Conservation (phyloP, 1,284 basidiomycete species). For the Apiotrichum mycotoxinovorans region DNA sequence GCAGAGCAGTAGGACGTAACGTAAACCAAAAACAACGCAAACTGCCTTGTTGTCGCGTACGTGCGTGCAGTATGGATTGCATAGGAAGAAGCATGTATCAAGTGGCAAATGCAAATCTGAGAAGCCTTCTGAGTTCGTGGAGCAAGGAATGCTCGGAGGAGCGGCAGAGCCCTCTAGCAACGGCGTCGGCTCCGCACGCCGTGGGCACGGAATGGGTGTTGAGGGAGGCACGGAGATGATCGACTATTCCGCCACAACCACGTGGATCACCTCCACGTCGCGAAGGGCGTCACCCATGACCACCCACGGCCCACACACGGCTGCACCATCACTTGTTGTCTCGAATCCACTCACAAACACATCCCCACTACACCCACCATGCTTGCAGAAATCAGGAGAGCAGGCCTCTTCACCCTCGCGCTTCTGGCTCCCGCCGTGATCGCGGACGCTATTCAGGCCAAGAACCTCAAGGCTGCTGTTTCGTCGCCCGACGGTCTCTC, state of each 20-base stretch:
- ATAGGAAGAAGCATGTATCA: conserved; percentile 12
- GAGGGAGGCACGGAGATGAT: not conserved
- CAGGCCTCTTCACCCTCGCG: conserved; percentile 1
- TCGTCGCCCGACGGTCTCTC: conserved; percentile 35
- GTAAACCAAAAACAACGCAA: conserved; percentile 1
- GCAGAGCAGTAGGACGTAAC: too few species aligned
- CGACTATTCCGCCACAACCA: not conserved
- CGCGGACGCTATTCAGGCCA: conserved; percentile 29
- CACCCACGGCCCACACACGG: too few species aligned
- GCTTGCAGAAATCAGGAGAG: conserved; percentile 1
- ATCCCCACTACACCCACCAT: not conserved
- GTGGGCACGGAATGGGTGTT: not conserved
- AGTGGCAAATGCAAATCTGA: not conserved
- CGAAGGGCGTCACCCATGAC: not conserved
- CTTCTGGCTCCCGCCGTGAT: conserved; percentile 3
- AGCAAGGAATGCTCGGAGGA: not conserved
- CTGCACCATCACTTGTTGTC: too few species aligned
- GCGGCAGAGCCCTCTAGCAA: too few species aligned
- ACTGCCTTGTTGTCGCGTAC: not conserved
- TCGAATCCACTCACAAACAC: not conserved
- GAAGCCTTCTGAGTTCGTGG: not conserved
- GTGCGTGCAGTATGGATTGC: not conserved
- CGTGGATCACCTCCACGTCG: conserved; percentile 1
- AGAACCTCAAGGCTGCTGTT: conserved; percentile 35
- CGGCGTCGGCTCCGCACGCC: too few species aligned